These are phyloP conservation scores for Camelina laxa DNA, from an alignment of 345 rosid species.

Conservation along the genomic window DNA sequence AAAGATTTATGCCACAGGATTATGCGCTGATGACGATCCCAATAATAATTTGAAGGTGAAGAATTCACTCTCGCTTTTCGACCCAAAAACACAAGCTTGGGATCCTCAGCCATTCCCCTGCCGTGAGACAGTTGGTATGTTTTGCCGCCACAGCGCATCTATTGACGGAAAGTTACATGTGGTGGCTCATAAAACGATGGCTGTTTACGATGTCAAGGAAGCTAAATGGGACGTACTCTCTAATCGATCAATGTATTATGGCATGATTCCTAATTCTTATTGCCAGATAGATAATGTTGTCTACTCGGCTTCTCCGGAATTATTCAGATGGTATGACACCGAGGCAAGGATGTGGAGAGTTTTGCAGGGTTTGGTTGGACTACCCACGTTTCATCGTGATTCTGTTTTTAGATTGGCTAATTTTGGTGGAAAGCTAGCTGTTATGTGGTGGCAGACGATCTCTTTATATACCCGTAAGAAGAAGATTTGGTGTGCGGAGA, in stretches of 20 bases:
- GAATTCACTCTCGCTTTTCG: too few species aligned
- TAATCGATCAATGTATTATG: too few species aligned
- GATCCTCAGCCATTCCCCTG: background rate
- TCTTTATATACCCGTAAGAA: background rate
- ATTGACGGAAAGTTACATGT: background rate
- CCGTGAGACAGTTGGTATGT: background rate
- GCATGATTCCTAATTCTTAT: background rate
- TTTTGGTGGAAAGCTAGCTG: background rate
- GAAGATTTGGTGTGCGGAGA: background rate
- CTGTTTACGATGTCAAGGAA: background rate
- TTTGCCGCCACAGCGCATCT: background rate
- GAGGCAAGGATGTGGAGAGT: background rate
- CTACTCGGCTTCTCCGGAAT: background rate
- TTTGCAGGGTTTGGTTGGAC: background rate
- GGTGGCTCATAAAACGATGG: background rate
- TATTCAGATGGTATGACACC: background rate
- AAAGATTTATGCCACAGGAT: too few species aligned
- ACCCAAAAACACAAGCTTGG: too few species aligned
- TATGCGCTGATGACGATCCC: too few species aligned
- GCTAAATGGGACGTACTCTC: background rate
- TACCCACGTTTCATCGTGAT: background rate
- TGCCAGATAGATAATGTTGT: background rate
- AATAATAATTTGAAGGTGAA: too few species aligned
- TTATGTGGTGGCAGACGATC: background rate
- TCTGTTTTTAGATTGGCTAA: background rate